Evolutionary conservation across 768 basidiomycete genomes (phyloP), one percentile per base, ranked within the genome.

Genomic region (Suillus discolor): DNA sequence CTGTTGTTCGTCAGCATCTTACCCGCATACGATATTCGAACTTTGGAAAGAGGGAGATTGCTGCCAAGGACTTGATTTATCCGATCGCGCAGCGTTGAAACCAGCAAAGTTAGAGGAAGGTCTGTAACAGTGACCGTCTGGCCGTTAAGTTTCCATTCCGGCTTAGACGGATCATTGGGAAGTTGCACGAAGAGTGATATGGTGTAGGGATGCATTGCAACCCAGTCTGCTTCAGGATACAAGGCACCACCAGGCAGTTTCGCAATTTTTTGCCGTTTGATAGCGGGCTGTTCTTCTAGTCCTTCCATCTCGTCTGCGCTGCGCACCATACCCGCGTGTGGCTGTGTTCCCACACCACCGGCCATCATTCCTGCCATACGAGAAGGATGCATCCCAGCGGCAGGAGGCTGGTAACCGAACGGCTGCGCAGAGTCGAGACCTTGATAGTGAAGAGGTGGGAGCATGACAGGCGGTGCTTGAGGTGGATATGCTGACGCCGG

Each of bases 71-170:
- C 85, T 67, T 88, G 86, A 67, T 92, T 79, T 64, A 98, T 93
- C 62, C 94, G 89, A 75, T 98, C 96, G 49, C 97, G 89, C 25
- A 99, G 81, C 4, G 94, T 92, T 8, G 94, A 93, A 65, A 98
- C 91, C 54, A 96, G 80, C 54, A 94, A 79, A 64, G 86, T 94
- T 71, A 97, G 84, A 12, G 94, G 92, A 39, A 98, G 78, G 65
- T 97, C 94, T 1, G 88, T 84, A 65, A 99, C 83, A 12, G 87
- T 88, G 65, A 96, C 87, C 47, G 88, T 79, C 62, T 83, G 84
- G 0, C 96, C 96, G 72, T 97, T 88, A 62, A 97, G 81, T 72
- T 97, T 96, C 93, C 93, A 97, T 77, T 97, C 96, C 0, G 96
- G 90, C 74, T 93, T 95, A 41, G 89, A 87, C 1, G 90, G 79